Evolutionary conservation across 108 stramenopile species (phyloP), one percentile per base, ranked within the genome.

Genomic region (Discostella stelligeroides): DNA sequence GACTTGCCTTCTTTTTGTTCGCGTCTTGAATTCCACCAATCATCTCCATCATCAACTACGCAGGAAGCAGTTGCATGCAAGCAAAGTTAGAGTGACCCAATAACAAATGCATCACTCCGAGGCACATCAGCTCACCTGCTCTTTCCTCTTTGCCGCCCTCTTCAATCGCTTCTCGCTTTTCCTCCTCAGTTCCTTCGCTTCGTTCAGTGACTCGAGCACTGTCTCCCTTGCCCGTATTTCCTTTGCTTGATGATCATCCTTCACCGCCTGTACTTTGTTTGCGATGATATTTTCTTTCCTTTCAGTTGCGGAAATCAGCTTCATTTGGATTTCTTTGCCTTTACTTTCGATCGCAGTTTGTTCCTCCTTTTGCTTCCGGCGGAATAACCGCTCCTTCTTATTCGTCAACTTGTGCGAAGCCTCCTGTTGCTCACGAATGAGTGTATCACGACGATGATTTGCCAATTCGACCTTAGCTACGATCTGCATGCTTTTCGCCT

Each of bases 401-500:
- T n/a, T 14, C 27, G 53, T 25, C 53, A 54, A 29, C 2, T 54
- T 28, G 27, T 54, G 25, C 6, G 28, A 28, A 54, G 28, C 28
- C 53, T 54, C 53, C 28, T 29, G 53, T 12, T 54, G 53, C 14
- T 54, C 53, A 29, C 53, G 53, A 25, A 54, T 54, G 28, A 54
- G 12, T 6, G 25, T 28, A 14, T 54, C 53, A 28, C 53, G 53
- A 54, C 53, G 53, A 13, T 29, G 28, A 54, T 54, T 54, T 23
- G 53, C 53, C 13, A 30, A 10, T 27, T 54, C 53, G 28, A 54
- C 28, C 24, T 54, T 54, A 0, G 21, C 28, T 15, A 11, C 28
- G 53, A 23, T 29, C n/a, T 30, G 28, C 28, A 14, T 11, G 7
- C 53, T 54, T 25, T 30, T 29, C 53, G 25, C 53, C 53, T 29